These are phyloP conservation scores for Eimeria praecox DNA, from an alignment of 169 alveolate genomes.

Conservation along the genomic window DNA sequence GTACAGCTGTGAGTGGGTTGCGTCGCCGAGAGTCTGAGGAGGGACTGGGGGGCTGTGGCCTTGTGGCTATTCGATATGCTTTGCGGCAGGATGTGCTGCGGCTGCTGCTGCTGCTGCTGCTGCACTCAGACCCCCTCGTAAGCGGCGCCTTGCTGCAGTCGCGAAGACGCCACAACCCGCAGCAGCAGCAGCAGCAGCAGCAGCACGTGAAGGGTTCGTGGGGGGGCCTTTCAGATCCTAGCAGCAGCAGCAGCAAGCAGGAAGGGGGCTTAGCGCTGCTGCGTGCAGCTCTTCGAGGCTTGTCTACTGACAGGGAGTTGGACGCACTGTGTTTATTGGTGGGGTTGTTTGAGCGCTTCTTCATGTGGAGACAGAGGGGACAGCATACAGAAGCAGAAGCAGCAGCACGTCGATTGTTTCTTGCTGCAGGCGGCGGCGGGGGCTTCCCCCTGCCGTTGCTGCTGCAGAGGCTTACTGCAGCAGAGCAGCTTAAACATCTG, in stretches of 20 bases:
- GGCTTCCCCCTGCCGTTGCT: constrained; percentile 39
- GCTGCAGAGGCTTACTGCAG: constrained; percentile 13
- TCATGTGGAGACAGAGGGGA: neutral
- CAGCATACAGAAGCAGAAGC: neutral
- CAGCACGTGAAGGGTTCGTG: neutral
- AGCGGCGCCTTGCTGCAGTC: constrained; percentile 45
- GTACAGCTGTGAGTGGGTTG: neutral
- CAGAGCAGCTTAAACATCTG: constrained; percentile 13
- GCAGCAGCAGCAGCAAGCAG: constrained; percentile 20
- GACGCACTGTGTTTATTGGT: constrained; percentile 57
- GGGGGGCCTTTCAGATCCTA: neutral
- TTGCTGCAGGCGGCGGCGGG: neutral
- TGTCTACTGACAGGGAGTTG: constrained; percentile 34
- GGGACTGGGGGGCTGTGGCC: constrained; percentile 42
- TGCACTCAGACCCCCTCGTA: constrained; percentile 27
- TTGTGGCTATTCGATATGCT: constrained; percentile 52
- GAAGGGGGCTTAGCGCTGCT: constrained; percentile 19
- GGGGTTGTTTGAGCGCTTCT: constrained; percentile 35
- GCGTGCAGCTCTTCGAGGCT: constrained; percentile 35
- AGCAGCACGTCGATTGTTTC: constrained; percentile 24
- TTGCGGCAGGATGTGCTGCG: constrained; percentile 12
- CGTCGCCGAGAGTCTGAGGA: constrained; percentile 1
- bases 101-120: constrained; percentile 69
- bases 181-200: constrained; percentile 9
- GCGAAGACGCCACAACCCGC: constrained; percentile 14